Evolutionary conservation across 2,329 filamentous ascomycete species (phyloP).

Genomic region (Paecilomyces fulvus): DNA sequence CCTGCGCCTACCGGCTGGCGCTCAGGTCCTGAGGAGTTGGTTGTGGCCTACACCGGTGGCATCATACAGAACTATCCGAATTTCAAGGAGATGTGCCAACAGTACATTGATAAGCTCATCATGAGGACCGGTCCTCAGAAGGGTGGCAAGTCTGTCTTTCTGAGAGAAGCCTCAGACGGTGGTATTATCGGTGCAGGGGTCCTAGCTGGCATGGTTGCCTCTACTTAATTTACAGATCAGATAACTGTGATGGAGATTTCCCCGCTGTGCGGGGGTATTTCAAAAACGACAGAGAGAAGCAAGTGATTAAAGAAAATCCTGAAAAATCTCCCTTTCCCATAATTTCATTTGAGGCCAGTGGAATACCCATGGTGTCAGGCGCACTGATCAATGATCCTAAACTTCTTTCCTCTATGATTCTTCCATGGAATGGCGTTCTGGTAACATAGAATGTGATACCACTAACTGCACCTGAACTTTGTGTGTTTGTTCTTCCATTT

Average conservation of each 20-base stretch:
- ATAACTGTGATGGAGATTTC: background rate
- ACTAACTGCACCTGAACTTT: background rate
- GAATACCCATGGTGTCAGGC: background rate
- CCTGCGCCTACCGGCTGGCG: slow-evolving; percentile 31
- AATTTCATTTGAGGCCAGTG: background rate
- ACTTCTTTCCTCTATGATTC: background rate
- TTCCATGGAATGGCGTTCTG: background rate
- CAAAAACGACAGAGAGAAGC: background rate
- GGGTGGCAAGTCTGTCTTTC: slow-evolving; percentile 42
- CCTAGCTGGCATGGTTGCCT: slow-evolving; percentile 40
- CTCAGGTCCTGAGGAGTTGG: slow-evolving; percentile 50
- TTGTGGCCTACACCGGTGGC: slow-evolving; percentile 71
- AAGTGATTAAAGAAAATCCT: background rate
- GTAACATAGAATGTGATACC: background rate
- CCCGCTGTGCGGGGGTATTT: background rate
- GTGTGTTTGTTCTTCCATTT: background rate
- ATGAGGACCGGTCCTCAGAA: slow-evolving; percentile 37
- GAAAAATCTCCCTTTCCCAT: background rate
- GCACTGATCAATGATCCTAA: background rate
- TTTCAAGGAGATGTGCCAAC: slow-evolving; percentile 61
- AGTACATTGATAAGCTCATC: slow-evolving; percentile 53
- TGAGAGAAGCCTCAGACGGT: slow-evolving; percentile 45
- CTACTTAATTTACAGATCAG: background rate
- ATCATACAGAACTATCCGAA: slow-evolving; percentile 74
- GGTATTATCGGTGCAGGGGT: slow-evolving; percentile 51